Percentiles rank a stretch among this genome's conserved stretches.
These are phyloP conservation scores for Tetradesmus obliquus DNA, from an alignment of 139 green algal species.

Conservation along the genomic window DNA sequence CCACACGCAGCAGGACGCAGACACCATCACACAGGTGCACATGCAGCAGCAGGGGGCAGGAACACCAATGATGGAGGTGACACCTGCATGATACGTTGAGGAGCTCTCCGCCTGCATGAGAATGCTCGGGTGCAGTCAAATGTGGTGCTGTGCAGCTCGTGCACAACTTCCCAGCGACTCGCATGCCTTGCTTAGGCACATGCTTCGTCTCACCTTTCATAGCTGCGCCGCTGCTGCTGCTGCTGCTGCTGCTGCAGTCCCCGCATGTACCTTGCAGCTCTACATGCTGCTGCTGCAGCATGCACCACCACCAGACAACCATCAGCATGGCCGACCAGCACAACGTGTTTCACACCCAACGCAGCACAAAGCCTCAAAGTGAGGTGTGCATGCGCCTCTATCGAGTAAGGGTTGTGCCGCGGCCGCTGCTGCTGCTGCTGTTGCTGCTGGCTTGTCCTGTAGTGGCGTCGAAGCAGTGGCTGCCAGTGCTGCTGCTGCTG, in stretches of 20 bases:
- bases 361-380: constrained; percentile 61
- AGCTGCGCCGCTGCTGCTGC: neutral
- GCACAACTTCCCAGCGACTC: neutral
- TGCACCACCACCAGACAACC: constrained; percentile 69
- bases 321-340: constrained; percentile 79
- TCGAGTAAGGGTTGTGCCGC: constrained; percentile 62
- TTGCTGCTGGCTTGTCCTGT: neutral
- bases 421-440: neutral
- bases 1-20: too few species aligned
- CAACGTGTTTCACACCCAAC: constrained; percentile 61
- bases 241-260: neutral
- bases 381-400: constrained; percentile 67
- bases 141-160: too few species aligned
- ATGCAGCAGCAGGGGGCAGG: too few species aligned
- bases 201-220: neutral
- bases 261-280: neutral
- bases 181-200: neutral
- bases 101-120: too few species aligned
- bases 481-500: constrained; percentile 19
- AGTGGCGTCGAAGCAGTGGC: neutral
- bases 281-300: neutral
- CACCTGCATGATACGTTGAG: too few species aligned
- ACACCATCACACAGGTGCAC: too few species aligned
- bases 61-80: too few species aligned
- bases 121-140: too few species aligned